Conservation (phyloP, 192 early-diverging fungal genomes). For the Backusella tuberculispora region DNA sequence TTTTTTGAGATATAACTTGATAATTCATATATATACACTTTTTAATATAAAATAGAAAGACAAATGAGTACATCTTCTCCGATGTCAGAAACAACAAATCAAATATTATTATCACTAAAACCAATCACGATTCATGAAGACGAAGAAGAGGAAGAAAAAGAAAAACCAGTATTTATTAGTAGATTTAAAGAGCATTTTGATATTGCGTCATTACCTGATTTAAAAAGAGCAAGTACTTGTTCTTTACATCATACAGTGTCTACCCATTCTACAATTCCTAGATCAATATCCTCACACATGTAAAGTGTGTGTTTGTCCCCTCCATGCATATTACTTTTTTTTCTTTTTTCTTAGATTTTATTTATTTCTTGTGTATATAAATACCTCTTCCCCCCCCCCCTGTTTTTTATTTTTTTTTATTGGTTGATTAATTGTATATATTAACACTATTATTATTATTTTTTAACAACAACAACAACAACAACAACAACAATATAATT, state of each 20-base stretch:
- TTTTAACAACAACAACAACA: no score
- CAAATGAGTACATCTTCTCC: neutral
- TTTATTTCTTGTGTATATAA: neutral
- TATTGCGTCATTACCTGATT: conserved; percentile 15
- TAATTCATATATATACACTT: neutral
- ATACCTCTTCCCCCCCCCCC: no score
- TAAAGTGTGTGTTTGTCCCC: neutral
- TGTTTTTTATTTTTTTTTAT: no score
- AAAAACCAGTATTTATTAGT: neutral
- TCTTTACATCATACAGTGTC: conserved; percentile 7
- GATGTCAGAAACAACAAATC: neutral
- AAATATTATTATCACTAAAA: neutral
- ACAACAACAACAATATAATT: no score
- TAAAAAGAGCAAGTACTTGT: neutral
- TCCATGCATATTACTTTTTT: neutral
- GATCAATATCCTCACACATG: conserved; percentile 7
- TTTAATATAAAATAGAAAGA: neutral
- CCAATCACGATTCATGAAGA: neutral
- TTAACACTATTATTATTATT: no score
- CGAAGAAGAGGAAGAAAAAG: neutral
- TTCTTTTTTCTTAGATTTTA: neutral
- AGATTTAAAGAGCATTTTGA: conserved; percentile 23
- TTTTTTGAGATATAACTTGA: neutral
- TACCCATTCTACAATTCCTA: neutral
- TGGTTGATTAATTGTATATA: no score